These are phyloP conservation scores for Luvunga scandens DNA, from an alignment of 345 rosid species.

Conservation along the genomic window DNA sequence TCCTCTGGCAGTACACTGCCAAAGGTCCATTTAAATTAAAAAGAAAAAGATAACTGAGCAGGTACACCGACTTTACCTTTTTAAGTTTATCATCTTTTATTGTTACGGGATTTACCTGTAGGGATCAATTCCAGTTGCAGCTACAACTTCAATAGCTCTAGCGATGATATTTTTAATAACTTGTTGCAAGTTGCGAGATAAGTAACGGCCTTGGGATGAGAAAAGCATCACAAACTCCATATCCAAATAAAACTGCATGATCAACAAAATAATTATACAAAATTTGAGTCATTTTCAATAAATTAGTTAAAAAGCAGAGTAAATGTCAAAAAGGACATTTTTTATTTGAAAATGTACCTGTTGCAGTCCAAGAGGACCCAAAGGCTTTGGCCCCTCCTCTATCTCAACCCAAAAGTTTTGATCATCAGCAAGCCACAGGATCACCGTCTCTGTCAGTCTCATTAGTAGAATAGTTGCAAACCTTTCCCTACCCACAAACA, in stretches of 20 bases:
- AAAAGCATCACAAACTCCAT: constrained; percentile 92
- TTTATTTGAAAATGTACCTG: constrained; percentile 38
- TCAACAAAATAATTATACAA: constrained; percentile 8
- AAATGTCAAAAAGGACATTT: not conserved
- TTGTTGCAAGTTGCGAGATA: constrained; percentile 80
- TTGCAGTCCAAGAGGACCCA: constrained; percentile 82
- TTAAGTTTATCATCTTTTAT: not conserved
- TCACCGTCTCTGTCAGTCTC: constrained; percentile 87
- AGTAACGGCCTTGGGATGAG: constrained; percentile 84
- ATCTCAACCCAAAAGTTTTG: constrained; percentile 86
- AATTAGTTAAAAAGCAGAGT: not conserved
- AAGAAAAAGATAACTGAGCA: too few species aligned
- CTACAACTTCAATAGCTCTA: constrained; percentile 76
- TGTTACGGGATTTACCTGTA: constrained; percentile 40
- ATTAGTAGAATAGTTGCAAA: constrained; percentile 79
- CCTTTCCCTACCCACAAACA: constrained; percentile 88
- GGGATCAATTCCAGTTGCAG: constrained; percentile 71
- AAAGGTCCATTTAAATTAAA: not conserved
- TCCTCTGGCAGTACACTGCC: constrained; percentile 78
- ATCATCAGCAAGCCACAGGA: constrained; percentile 93
- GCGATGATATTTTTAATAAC: constrained; percentile 81
- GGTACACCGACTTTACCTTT: too few species aligned
- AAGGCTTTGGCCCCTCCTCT: constrained; percentile 60
- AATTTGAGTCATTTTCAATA: not conserved
- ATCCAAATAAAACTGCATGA: constrained; percentile 76